Percentiles rank a stretch among this genome's conserved stretches.
Conservation (phyloP, 1,139 yeast genomes). For the Candida sojae region DNA sequence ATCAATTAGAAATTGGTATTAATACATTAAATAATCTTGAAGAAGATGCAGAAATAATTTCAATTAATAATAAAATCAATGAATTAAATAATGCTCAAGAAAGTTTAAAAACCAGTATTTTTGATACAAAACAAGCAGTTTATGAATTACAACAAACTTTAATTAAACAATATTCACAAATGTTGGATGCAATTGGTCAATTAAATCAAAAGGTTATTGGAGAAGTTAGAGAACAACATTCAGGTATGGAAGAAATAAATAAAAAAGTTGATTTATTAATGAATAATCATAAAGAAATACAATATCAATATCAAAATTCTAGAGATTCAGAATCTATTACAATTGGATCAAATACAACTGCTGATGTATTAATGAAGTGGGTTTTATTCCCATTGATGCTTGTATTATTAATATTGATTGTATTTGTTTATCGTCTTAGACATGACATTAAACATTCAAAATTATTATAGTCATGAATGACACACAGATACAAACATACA, state of each 20-base stretch:
- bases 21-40: neutral
- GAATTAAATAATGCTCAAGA: conserved; percentile 2
- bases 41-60: conserved; percentile 1
- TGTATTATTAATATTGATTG: conserved; percentile 36
- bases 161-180: conserved; percentile 35
- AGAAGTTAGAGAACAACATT: conserved; percentile 48
- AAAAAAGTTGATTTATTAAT: conserved; percentile 45
- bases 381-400: conserved; percentile 44
- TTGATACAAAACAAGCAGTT: conserved; percentile 3
- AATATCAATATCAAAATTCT: conserved; percentile 28
- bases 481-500: neutral
- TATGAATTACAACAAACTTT: conserved; percentile 27
- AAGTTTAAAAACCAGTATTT: conserved; percentile 2
- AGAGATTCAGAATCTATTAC: conserved; percentile 2
- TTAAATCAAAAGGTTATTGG: conserved; percentile 44
- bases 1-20: conserved; percentile 6
- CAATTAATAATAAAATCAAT: neutral
- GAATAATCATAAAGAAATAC: conserved; percentile 43
- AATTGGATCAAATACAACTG: neutral
- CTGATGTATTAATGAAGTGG: conserved; percentile 34
- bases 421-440: conserved; percentile 49
- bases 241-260: conserved; percentile 33
- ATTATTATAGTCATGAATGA: conserved; percentile 31
- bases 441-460: conserved; percentile 58
- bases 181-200: conserved; percentile 33